These are phyloP conservation scores for Crassisporium funariophilum DNA, from an alignment of 768 basidiomycete genomes.

Conservation along the genomic window DNA sequence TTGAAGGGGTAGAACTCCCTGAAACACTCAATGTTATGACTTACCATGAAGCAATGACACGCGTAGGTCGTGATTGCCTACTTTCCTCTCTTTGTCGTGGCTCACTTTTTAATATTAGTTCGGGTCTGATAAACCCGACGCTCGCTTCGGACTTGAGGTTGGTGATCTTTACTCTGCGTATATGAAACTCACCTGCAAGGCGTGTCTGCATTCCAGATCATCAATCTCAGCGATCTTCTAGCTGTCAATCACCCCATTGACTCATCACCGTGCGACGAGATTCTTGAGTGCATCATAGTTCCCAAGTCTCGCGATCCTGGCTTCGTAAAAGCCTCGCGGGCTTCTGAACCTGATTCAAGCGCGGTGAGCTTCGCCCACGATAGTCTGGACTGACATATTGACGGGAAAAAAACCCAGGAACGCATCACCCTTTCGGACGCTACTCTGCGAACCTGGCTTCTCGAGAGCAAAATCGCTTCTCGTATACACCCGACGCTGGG, in stretches of 20 bases:
- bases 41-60: constrained; percentile 88
- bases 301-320: constrained; percentile 38
- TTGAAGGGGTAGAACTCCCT: constrained; percentile 65
- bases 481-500: constrained; percentile 19
- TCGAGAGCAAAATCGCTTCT: constrained; percentile 32
- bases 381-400: constrained; percentile 10
- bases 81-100: constrained; percentile 18
- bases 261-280: constrained; percentile 31
- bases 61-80: constrained; percentile 53
- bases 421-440: constrained; percentile 48
- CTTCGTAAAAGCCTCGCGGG: constrained; percentile 46
- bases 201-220: constrained; percentile 39
- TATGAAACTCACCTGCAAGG: constrained; percentile 15
- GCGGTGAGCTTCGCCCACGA: constrained; percentile 19
- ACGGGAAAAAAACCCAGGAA: constrained; percentile 40
- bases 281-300: constrained; percentile 51
- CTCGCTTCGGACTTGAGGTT: constrained; percentile 86
- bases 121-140: constrained; percentile 95
- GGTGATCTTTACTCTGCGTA: constrained; percentile 15
- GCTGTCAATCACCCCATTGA: constrained; percentile 29
- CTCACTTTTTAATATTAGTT: constrained; percentile 50
- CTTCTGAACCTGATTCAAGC: constrained; percentile 25
- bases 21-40: constrained; percentile 78
- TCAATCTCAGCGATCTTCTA: constrained; percentile 43
- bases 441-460: constrained; percentile 51